These are phyloP conservation scores for Hericium rajendrae DNA, from an alignment of 768 basidiomycete species.

Conservation along the genomic window DNA sequence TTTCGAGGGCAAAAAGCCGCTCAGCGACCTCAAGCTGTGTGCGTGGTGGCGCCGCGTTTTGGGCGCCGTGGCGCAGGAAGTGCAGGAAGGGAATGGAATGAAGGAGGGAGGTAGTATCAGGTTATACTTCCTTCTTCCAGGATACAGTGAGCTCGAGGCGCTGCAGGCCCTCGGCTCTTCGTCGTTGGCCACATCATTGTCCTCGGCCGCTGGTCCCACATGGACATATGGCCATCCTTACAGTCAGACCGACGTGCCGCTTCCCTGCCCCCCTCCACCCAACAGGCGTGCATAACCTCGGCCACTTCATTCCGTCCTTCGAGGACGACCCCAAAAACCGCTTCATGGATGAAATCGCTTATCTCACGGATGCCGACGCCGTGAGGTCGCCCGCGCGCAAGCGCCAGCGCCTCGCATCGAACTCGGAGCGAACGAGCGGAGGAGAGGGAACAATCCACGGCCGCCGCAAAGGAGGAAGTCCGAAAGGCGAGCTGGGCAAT, in stretches of 20 bases:
- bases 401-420: slow-evolving; percentile 30
- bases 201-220: slow-evolving; percentile 10
- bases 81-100: slow-evolving; percentile 15
- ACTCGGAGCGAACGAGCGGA: slow-evolving; percentile 9
- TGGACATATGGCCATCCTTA: slow-evolving; percentile 86
- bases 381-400: slow-evolving; percentile 43
- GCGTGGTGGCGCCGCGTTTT: slow-evolving; percentile 88
- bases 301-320: slow-evolving; percentile 77
- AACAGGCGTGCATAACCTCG: slow-evolving; percentile 38
- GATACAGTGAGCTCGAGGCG: slow-evolving; percentile 61
- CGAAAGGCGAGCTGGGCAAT: slow-evolving; percentile 43
- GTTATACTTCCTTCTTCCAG: slow-evolving; percentile 62
- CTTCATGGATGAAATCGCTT: slow-evolving; percentile 86
- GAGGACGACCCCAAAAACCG: slow-evolving; percentile 97
- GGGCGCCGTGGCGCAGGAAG: slow-evolving; percentile 39
- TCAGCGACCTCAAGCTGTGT: slow-evolving; percentile 73
- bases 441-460: slow-evolving; percentile 18
- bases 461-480: slow-evolving; percentile 17
- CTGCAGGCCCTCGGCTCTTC: slow-evolving; percentile 39
- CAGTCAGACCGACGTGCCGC: slow-evolving; percentile 29
- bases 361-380: slow-evolving; percentile 35
- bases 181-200: slow-evolving; percentile 12
- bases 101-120: slow-evolving; percentile 21
- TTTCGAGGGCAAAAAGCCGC: slow-evolving; percentile 55
- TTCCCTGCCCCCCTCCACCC: slow-evolving; percentile 38